Evolutionary conservation across 768 basidiomycete genomes (phyloP), one percentile per base, ranked within the genome.

Genomic region (Lactarius deliciosus): DNA sequence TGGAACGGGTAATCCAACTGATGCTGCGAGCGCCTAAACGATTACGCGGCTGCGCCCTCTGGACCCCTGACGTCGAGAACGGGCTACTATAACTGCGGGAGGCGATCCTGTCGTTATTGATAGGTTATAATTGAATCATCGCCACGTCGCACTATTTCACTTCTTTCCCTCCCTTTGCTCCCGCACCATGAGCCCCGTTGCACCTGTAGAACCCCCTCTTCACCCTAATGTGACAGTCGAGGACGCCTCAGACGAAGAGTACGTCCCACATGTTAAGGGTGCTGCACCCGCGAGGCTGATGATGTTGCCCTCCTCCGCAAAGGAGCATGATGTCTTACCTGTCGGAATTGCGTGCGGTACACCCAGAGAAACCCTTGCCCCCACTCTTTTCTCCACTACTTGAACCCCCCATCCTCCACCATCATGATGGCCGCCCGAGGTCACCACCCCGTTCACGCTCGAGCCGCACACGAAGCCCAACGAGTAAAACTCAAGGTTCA

Each of bases 231-330:
- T 69, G 55, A 69, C 64, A 28, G 47, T 70, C 3, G 70, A 70
- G 28, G 68, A 69, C 28, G 59, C 60, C 36, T 60, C 68, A 53
- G 70, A 70, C 25, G 64, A 70, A 32, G 70, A 69, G 70, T 68
- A 41, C 25, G 69, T 64, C 1, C 22, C 25, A 34, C 41, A 7
- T 61, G 38, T 53, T 60, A 34, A 47, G 13, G 32, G 41, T 41
- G 28, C 60, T 43, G 20, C 8, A 4, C 47, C 45, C 61, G 55
- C 43, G 55, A 57, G 60, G 45, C 65, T 63, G 43, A 57, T 59
- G 16, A 57, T 59, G 16, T 55, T 13, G 10, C 36, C 50, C 58
- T 25, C 16, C 20, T 40, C 47, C 30, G 32, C 63, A 66, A 50
- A 65, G 50, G 43, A 62, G 62, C 15, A 38, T 40, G 38, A 69